Evolutionary conservation across 331 rosid species (phyloP), one percentile per base, ranked within the genome.

Genomic region (Spiraea crenata): DNA sequence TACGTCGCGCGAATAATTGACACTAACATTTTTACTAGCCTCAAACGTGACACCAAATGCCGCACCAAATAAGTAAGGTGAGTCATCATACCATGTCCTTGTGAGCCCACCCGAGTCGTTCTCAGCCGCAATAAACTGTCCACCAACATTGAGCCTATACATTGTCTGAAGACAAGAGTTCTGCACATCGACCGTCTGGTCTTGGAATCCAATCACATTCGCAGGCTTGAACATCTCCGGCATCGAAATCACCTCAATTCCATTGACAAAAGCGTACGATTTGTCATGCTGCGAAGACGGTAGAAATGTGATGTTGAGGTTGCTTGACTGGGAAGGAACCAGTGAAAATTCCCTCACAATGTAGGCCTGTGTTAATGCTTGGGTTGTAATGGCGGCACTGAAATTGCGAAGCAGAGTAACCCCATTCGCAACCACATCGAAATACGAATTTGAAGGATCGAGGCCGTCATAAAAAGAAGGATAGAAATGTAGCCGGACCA

Each of bases 81-180:
- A 47, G 65, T 84, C 88, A 38, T 69, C 83, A 9, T 81, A 78
- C 88, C 85, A 81, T 48, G 81, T 72, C 52, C 85, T 57, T 45
- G 62, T 72, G 25, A 59, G 75, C 42, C 76, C 31, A 25, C 31
- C 85, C 3, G 88, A 78, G 62, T 84, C 85, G 6, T 73, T 49
- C 0, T 39, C 45, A 2, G 83, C 62, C 11, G 71, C 51, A 65
- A 84, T 40, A 57, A 64, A 72, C 51, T 72, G 75, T 38, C 85
- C 88, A 9, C 85, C 88, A n/a, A 78, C 78, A 41, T 84, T 84
- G 51, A 84, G 68, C 57, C 88, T 69, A 69, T 57, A 75, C 82
- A 78, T 84, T 3, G 88, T 84, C 48, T 84, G 84, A 65, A 81
- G 49, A 1, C 77, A 57, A 20, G 56, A 69, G 56, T 1, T 73